Percentiles rank a stretch among this genome's conserved stretches.
phyloP scores from a whole-genome alignment of 805 yeast species.

The Blastobotrys chiropterorum region DNA sequence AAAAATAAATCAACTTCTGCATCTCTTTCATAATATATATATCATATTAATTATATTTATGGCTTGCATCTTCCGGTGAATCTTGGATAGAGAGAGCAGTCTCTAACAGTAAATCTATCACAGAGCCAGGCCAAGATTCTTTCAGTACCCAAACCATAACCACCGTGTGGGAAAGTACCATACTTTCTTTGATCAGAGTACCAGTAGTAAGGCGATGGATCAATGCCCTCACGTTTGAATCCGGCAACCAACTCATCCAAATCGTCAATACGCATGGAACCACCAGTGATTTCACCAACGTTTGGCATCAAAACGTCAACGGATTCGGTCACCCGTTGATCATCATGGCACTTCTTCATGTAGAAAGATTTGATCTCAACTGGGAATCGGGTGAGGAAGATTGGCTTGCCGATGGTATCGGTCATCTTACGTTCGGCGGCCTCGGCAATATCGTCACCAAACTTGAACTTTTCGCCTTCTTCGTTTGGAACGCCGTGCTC shows the following conservation, averaged over 20 bases:
- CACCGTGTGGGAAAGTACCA: conserved; percentile 98
- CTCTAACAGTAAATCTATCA: conserved; percentile 96
- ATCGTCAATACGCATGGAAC: conserved; percentile 92
- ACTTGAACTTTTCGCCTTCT: conserved; percentile 86
- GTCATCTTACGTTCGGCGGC: conserved; percentile 99
- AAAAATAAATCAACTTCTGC: too few relatives aligned
- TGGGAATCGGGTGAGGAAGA: conserved; percentile 90
- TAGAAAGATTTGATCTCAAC: conserved; percentile 95
- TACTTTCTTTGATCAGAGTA: conserved; percentile 91
- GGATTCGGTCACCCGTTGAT: conserved; percentile 92
- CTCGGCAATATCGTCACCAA: conserved; percentile 99
- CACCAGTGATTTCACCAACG: conserved; percentile 98
- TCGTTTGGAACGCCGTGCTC: conserved; percentile 92
- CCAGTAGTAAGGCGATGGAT: conserved; percentile 86
- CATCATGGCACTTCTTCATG: conserved; percentile 90
- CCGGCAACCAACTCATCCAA: conserved; percentile 82
- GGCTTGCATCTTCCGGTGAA: conserved; percentile 98
- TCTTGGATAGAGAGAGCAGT: conserved; percentile 96
- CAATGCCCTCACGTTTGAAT: conserved; percentile 86
- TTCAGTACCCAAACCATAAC: conserved; percentile 97
- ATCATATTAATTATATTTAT: conserved; percentile 29
- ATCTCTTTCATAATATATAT: not conserved
- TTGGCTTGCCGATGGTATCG: conserved; percentile 88
- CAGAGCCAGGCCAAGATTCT: conserved; percentile 98
- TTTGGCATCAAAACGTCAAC: conserved; percentile 98